Conservation (phyloP, 2,329 filamentous ascomycete genomes). For the Penicillium sp. region DNA sequence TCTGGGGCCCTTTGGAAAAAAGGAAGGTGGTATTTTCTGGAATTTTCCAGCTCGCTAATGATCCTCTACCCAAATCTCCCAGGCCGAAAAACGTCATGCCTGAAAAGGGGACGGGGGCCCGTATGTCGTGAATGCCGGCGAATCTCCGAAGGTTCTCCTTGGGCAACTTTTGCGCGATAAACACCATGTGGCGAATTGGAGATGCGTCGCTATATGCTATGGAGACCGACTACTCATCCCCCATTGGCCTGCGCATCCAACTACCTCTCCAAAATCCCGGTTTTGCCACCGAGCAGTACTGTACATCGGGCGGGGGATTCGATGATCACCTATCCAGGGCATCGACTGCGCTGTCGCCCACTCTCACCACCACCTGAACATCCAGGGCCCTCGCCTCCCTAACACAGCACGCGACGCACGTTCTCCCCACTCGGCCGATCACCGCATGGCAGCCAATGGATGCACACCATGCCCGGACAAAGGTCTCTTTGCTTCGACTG, state of each 20-base stretch:
- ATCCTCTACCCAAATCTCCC: not conserved
- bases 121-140: not conserved
- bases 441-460: constrained; percentile 43
- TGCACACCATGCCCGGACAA: constrained; percentile 47
- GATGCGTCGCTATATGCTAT: not conserved
- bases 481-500: constrained; percentile 36
- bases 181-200: not conserved
- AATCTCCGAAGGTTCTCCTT: not conserved
- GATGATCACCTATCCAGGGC: not conserved
- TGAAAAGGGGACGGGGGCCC: not conserved
- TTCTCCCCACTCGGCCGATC: constrained; percentile 40
- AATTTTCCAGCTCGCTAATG: not conserved
- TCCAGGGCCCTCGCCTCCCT: constrained; percentile 43
- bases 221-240: not conserved
- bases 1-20: not conserved
- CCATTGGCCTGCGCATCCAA: not conserved
- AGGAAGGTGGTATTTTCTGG: not conserved
- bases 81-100: not conserved
- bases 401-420: constrained; percentile 43
- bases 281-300: not conserved
- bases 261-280: not conserved
- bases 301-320: not conserved
- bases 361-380: constrained; percentile 40
- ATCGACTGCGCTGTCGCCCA: constrained; percentile 24
- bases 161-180: not conserved